Evolutionary conservation across 371 early-diverging fungal species (phyloP).

Genomic region (Mortierella polycephala): DNA sequence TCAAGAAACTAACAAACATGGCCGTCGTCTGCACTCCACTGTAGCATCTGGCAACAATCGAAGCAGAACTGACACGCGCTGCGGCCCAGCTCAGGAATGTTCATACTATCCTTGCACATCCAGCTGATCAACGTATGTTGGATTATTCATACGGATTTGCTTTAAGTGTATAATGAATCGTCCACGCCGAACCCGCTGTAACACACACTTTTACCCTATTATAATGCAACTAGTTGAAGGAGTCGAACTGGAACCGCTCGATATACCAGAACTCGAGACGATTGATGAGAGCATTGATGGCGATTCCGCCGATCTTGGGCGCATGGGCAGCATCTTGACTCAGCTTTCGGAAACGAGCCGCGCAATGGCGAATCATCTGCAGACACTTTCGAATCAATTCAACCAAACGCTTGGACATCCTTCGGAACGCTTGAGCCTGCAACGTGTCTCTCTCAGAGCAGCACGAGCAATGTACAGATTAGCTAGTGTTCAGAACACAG

Average conservation of each 20-base stretch:
- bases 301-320: slow-evolving; percentile 32
- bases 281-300: slow-evolving; percentile 32
- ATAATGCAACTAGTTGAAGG: slow-evolving; percentile 21
- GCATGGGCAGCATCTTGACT: slow-evolving; percentile 31
- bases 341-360: slow-evolving; percentile 45
- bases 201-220: not conserved
- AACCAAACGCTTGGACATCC: slow-evolving; percentile 13
- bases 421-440: slow-evolving; percentile 27
- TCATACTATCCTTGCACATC: slow-evolving; percentile 44
- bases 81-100: slow-evolving; percentile 46
- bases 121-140: slow-evolving; percentile 39
- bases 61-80: slow-evolving; percentile 46
- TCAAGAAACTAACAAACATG: not conserved
- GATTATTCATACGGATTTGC: not conserved
- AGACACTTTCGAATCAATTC: slow-evolving; percentile 32
- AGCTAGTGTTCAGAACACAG: slow-evolving; percentile 52
- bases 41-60: slow-evolving; percentile 47
- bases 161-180: too few species aligned
- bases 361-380: slow-evolving; percentile 40
- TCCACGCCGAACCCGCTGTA: too few species aligned
- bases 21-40: not conserved
- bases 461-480: slow-evolving; percentile 51
- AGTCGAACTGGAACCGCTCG: slow-evolving; percentile 37
- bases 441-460: slow-evolving; percentile 34
- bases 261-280: slow-evolving; percentile 39